Evolutionary conservation across 306 rosid genomes (phyloP).

Genomic region (Crataegus laevigata): DNA sequence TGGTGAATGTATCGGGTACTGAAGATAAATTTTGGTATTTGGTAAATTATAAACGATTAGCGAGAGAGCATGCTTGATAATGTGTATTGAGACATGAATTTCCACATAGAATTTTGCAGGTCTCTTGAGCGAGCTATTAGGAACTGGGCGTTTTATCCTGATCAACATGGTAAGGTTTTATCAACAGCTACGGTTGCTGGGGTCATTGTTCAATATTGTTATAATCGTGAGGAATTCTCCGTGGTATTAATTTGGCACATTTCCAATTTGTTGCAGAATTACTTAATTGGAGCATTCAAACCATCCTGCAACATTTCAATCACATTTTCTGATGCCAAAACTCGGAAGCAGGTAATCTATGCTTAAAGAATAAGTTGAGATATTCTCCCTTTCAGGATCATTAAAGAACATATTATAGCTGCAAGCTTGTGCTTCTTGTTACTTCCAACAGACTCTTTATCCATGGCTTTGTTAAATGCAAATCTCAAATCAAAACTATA

Average conservation of each 20-base stretch:
- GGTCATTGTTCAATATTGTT: background rate
- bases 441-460: background rate
- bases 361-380: background rate
- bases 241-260: background rate
- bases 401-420: background rate
- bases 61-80: background rate
- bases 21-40: background rate
- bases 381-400: background rate
- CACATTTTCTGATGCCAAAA: slow-evolving; percentile 79
- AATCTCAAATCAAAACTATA: background rate
- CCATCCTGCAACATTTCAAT: slow-evolving; percentile 83
- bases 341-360: slow-evolving; percentile 73
- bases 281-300: slow-evolving; percentile 97
- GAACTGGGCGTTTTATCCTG: background rate
- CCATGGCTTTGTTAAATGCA: background rate
- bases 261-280: slow-evolving; percentile 48
- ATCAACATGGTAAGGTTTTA: slow-evolving; percentile 30
- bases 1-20: background rate
- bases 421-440: background rate
- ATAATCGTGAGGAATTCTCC: background rate
- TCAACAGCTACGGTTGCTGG: background rate
- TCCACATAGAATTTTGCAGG: slow-evolving; percentile 13
- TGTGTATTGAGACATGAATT: background rate
- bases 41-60: background rate
- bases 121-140: slow-evolving; percentile 7